Base-by-base conservation (phyloP, 1,139 yeast species). In the Hyphopichia khmerensis region DNA sequence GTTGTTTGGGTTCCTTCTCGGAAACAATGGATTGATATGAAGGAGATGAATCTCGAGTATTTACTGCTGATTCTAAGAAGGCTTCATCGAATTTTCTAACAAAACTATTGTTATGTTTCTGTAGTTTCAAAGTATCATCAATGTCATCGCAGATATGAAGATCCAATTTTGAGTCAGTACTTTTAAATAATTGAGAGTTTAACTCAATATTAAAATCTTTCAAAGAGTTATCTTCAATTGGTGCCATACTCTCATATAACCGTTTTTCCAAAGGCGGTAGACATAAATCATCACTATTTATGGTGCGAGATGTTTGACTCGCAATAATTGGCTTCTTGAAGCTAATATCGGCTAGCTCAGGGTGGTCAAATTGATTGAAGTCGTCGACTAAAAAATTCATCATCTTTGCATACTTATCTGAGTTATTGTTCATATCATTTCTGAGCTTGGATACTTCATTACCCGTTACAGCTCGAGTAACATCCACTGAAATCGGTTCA, bases 311-410 rank as follows among this genome's bases (percentile, higher is more conserved):
- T 11, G 43, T 33, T 17, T 24, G 19, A 6, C 38, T 32, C 13
- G 39, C 38, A 4, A 38, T 35, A 10, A 42, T 30, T 2, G 47
- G 45, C 26, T 41, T 49, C 37, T 46, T 49, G 42, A 52, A 45
- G 16, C 40, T 33, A n/a, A 58, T 40, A 17, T 45, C 44, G n/a
- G 51, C 53, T 18, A 56, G 43, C 19, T 59, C 59, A 7, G 40
- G 45, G 35, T 51, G 52, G 11, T 48, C 41, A 42, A 46, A 58
- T 11, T 44, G 38, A 3, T 33, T 36, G 35, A 61, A 47, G 10
- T 64, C 66, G 0, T 51, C 43, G 3, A 44, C 54, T 3, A 63
- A 37, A 14, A 38, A 41, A 9, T 52, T 47, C n/a, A 57, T 42
- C 3, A 48, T 42, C 13, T 46, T 40, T 3, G 41, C 36, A 35